A percentile compares a stretch with the other conserved stretches of the same genome.
phyloP scores from a whole-genome alignment of 306 rosid species.

The barrel medic (Medicago truncatula) region DNA sequence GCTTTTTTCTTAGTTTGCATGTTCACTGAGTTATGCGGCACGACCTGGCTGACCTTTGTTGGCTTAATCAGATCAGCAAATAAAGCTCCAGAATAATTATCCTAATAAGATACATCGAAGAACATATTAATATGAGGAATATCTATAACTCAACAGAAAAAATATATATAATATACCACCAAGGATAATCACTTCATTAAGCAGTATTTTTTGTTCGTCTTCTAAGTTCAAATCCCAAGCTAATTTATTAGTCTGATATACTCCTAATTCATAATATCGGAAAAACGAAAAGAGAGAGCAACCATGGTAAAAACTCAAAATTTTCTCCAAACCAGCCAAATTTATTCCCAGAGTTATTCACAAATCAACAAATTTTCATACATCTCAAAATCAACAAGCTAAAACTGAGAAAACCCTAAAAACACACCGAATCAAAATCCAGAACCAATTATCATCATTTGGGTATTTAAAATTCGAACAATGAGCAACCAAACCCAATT shows the following conservation, averaged over 20 bases:
- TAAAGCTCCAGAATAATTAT: conserved; percentile 19
- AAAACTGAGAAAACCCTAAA: neutral
- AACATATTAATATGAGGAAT: neutral
- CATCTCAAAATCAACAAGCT: conserved; percentile 13
- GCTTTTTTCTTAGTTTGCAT: conserved; percentile 84
- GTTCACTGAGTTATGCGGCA: conserved; percentile 38
- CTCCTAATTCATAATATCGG: neutral
- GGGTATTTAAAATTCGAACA: conserved; percentile 25
- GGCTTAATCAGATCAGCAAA: conserved; percentile 39
- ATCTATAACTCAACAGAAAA: neutral
- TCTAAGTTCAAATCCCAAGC: neutral
- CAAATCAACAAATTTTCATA: neutral
- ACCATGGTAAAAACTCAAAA: neutral
- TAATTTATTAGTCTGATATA: neutral
- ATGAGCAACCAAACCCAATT: conserved; percentile 7
- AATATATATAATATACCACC: neutral
- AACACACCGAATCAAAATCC: conserved; percentile 37
- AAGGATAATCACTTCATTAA: neutral
- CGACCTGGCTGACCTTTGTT: conserved; percentile 31
- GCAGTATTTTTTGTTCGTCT: neutral
- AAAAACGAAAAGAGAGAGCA: neutral
- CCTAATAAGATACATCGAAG: conserved; percentile 30
- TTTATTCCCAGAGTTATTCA: neutral
- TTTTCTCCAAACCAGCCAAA: neutral
- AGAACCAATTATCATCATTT: neutral